phyloP scores from a whole-genome alignment of 192 early-diverging fungal genomes.

The Coemansia sp. region DNA sequence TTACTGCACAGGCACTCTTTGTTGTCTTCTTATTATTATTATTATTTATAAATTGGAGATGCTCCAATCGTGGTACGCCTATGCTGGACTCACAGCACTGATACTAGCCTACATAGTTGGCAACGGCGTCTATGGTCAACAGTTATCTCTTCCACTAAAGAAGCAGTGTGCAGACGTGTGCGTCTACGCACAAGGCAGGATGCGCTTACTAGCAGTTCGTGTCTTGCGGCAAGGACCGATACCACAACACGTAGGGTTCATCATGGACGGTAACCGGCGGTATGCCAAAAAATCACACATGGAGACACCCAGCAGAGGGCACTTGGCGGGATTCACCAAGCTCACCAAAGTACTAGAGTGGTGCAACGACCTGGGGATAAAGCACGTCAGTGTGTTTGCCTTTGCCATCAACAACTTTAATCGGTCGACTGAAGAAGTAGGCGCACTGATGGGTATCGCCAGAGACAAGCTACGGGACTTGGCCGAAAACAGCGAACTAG shows the following conservation, averaged over 20 bases:
- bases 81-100: not conserved
- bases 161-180: slow-evolving; percentile 18
- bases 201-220: slow-evolving; percentile 19
- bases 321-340: slow-evolving; percentile 77
- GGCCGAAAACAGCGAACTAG: slow-evolving; percentile 67
- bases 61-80: slow-evolving; percentile 3
- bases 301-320: slow-evolving; percentile 65
- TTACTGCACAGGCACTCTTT: not conserved
- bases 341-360: slow-evolving; percentile 86
- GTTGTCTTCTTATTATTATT: not conserved
- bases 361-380: slow-evolving; percentile 84
- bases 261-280: slow-evolving; percentile 98
- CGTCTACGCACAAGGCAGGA: not conserved
- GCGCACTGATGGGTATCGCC: slow-evolving; percentile 81
- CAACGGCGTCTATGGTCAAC: slow-evolving; percentile 10
- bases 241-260: slow-evolving; percentile 90
- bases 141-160: slow-evolving; percentile 8
- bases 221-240: slow-evolving; percentile 71
- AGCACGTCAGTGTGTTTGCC: slow-evolving; percentile 91
- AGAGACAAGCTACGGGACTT: slow-evolving; percentile 78
- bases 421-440: slow-evolving; percentile 81
- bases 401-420: slow-evolving; percentile 99
- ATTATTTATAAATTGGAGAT: slow-evolving; percentile 1
- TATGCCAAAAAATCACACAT: slow-evolving; percentile 71
- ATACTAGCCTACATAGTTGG: slow-evolving; percentile 14